Base-by-base conservation (phyloP, 2,329 filamentous ascomycete genomes). In the Colletotrichum zoysiae region DNA sequence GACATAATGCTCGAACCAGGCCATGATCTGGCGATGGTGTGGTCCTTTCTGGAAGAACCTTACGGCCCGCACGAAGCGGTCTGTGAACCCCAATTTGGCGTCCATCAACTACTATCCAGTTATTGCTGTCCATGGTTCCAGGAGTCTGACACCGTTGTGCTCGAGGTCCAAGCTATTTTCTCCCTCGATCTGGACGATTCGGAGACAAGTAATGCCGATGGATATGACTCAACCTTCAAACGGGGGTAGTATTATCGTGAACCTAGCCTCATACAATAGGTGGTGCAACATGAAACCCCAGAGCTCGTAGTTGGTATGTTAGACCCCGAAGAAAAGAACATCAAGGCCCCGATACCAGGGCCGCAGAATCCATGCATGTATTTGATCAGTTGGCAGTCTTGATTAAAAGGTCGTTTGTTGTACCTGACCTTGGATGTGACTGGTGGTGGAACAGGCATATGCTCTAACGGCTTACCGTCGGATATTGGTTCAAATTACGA, bases 221-320 rank as follows among this genome's bases (percentile, higher is more conserved):
- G 77, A 0, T 80, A 82, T 56, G 71, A 78, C 9, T 75, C 87
- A 33, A 80, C 78, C 3, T 87, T 85, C 78, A 82, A 82, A 63
- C 87, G 86, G 86, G 86, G 82, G 77, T 85, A 87, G 35, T 88
- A 88, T 76, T 88, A 88, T 76, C 75, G 73, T 9, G 81, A 82
- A 56, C 78, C 80, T 0, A 77, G 72, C 66, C 76, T 78, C 2
- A 74, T 82, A 1, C 85, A 87, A 67, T 85, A 83, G 80, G 77
- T 76, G 48, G 78, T 82, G 2, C 77, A 80, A 33, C 76, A 79
- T 1, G 81, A 85, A 67, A 82, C 85, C 1, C 78, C 81, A 0
- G 79, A 83, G 51, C 76, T 85, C 0, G 76, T 75, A 35, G 76
- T 81, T 44, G 74, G 76, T 55, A 76, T 76, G 26, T 74, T 76